Evolutionary conservation across 2,329 filamentous ascomycete species (phyloP).

Genomic region (Anisogramma anomala): DNA sequence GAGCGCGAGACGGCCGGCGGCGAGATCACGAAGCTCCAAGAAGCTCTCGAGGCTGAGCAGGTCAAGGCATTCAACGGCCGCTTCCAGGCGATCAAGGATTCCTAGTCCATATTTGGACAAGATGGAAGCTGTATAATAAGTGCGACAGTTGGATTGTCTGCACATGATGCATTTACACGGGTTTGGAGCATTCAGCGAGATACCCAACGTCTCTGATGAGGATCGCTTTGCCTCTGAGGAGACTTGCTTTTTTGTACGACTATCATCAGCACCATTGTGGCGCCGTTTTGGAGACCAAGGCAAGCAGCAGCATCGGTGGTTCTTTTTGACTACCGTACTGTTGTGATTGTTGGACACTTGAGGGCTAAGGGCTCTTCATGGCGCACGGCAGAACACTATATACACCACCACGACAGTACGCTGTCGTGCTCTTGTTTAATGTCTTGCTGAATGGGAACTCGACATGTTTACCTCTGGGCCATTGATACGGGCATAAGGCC

Average conservation of each 20-base stretch:
- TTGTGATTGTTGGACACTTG: constrained; percentile 9
- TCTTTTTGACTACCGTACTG: too few relatives aligned
- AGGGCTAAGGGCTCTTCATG: constrained; percentile 3
- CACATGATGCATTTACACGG: constrained; percentile 14
- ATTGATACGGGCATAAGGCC: not conserved
- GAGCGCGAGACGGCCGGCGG: constrained; percentile 64
- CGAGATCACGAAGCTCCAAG: constrained; percentile 59
- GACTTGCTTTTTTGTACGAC: not conserved
- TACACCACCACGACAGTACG: constrained; percentile 5
- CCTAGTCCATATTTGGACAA: not conserved
- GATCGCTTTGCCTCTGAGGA: not conserved
- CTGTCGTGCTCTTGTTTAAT: constrained; percentile 7
- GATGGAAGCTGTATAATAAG: not conserved
- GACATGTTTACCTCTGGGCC: constrained; percentile 3
- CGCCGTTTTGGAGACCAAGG: not conserved
- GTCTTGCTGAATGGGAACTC: not conserved
- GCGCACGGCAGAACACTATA: not conserved
- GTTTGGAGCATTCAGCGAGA: constrained; percentile 4
- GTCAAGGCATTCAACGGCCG: constrained; percentile 38
- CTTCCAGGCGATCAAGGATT: constrained; percentile 24
- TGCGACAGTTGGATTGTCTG: not conserved
- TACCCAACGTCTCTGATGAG: not conserved
- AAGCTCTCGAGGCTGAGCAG: constrained; percentile 52
- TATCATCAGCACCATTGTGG: not conserved
- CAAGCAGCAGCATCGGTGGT: constrained; percentile 6